These are phyloP conservation scores for Cocos nucifera DNA, from an alignment of 176 grass and related monocot species.

Conservation along the genomic window DNA sequence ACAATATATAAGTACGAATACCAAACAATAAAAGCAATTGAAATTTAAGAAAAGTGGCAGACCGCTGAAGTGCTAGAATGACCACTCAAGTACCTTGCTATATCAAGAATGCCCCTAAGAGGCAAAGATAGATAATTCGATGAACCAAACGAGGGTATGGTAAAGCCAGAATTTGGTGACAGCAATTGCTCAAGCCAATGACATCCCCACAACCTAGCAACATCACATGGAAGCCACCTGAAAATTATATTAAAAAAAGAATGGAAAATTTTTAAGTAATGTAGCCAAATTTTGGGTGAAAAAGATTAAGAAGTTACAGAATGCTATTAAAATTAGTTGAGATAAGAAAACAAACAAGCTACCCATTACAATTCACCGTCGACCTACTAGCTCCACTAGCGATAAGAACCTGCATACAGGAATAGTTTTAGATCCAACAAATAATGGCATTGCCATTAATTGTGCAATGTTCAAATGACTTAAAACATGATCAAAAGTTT, in stretches of 20 bases:
- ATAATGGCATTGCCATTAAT: too few species aligned
- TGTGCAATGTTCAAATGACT: too few species aligned
- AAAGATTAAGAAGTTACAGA: too few species aligned
- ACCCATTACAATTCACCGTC: slow-evolving; percentile 62
- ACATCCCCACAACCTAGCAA: slow-evolving; percentile 53
- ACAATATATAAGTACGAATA: too few species aligned
- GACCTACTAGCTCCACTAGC: slow-evolving; percentile 57
- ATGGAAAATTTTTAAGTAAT: too few species aligned
- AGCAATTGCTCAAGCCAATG: slow-evolving; percentile 67
- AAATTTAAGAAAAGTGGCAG: too few species aligned
- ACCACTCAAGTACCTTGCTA: slow-evolving; percentile 46
- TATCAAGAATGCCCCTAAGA: slow-evolving; percentile 40
- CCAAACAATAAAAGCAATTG: too few species aligned
- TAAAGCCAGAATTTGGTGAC: slow-evolving; percentile 42
- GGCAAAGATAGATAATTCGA: slow-evolving; percentile 57
- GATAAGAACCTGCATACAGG: slow-evolving; percentile 41
- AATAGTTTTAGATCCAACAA: background rate
- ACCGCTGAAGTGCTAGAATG: too few species aligned
- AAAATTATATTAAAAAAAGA: too few species aligned
- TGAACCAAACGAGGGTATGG: slow-evolving; percentile 53
- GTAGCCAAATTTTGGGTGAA: too few species aligned
- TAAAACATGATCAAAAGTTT: too few species aligned
- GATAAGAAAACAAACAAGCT: background rate
- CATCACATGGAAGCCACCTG: slow-evolving; percentile 80
- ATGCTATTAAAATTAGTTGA: too few species aligned